A percentile compares a stretch with the other conserved stretches of the same genome.
phyloP scores from a whole-genome alignment of 108 stramenopile genomes.

The Pseudonitzschia delicatissima region DNA sequence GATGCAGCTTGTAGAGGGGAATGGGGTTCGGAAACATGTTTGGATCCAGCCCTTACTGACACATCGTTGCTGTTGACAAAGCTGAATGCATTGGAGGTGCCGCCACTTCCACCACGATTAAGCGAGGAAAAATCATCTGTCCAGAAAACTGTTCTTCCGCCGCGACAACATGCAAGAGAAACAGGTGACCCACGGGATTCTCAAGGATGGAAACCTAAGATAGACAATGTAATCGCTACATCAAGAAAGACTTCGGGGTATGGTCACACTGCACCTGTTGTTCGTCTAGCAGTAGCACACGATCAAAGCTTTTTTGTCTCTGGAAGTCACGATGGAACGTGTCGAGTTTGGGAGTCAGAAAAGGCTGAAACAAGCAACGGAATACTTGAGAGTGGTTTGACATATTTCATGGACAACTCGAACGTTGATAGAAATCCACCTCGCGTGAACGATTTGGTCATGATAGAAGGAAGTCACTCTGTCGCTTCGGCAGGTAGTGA shows the following conservation, averaged over 20 bases:
- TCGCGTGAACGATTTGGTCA: conserved; percentile 82
- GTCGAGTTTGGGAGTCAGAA: conserved; percentile 87
- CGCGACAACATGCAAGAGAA: conserved; percentile 18
- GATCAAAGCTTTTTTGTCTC: conserved; percentile 92
- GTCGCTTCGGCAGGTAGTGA: conserved; percentile 85
- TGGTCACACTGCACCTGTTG: conserved; percentile 85
- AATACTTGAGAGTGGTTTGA: conserved; percentile 72
- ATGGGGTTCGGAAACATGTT: conserved; percentile 70
- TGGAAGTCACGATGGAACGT: conserved; percentile 88
- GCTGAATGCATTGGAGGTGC: conserved; percentile 66
- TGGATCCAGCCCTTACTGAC: conserved; percentile 64
- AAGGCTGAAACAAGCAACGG: conserved; percentile 78
- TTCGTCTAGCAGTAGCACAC: conserved; percentile 84
- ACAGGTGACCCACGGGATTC: conserved; percentile 5
- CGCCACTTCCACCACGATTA: conserved; percentile 66
- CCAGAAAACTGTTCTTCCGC: neutral
- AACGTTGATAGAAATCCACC: conserved; percentile 17
- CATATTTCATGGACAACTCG: conserved; percentile 66
- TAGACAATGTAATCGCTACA: conserved; percentile 72
- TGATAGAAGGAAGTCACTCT: conserved; percentile 88
- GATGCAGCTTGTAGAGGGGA: conserved; percentile 67
- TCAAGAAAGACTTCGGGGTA: conserved; percentile 43
- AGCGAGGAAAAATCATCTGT: conserved; percentile 33
- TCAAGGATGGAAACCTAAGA: conserved; percentile 31
- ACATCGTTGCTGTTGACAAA: conserved; percentile 59